These are phyloP conservation scores for Chalaropsis thielavioides DNA, from an alignment of 2,329 filamentous ascomycete genomes.

Conservation along the genomic window DNA sequence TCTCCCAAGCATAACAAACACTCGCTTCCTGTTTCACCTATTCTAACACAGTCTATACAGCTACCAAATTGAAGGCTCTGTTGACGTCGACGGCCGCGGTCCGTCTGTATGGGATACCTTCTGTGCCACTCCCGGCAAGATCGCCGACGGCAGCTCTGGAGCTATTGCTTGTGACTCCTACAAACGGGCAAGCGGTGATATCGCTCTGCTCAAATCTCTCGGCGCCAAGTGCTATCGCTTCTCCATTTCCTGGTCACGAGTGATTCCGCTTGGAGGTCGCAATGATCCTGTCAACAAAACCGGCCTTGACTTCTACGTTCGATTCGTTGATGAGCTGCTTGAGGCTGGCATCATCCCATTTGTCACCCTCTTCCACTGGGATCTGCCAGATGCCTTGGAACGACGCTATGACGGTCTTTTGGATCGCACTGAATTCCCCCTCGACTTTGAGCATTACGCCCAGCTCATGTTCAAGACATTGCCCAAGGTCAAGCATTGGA, in stretches of 20 bases:
- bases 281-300: constrained; percentile 67
- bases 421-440: constrained; percentile 67
- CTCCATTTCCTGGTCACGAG: constrained; percentile 70
- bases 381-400: constrained; percentile 64
- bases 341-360: constrained; percentile 65
- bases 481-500: constrained; percentile 71
- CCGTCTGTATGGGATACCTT: constrained; percentile 88
- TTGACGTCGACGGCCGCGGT: constrained; percentile 59
- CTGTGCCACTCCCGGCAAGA: constrained; percentile 66
- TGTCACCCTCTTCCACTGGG: constrained; percentile 80
- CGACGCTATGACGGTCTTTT: constrained; percentile 69
- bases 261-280: constrained; percentile 74
- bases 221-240: constrained; percentile 69
- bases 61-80: constrained; percentile 75
- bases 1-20: background rate
- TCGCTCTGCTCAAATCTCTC: constrained; percentile 58
- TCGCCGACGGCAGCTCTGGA: constrained; percentile 62
- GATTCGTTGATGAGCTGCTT: constrained; percentile 63
- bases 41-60: constrained; percentile 30
- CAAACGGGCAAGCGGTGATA: constrained; percentile 62
- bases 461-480: constrained; percentile 61
- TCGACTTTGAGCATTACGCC: constrained; percentile 68
- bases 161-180: constrained; percentile 77
- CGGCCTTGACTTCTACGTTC: constrained; percentile 63
- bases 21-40: background rate